Evolutionary conservation across 345 rosid genomes (phyloP).

Genomic region (Moricandia arvensis): DNA sequence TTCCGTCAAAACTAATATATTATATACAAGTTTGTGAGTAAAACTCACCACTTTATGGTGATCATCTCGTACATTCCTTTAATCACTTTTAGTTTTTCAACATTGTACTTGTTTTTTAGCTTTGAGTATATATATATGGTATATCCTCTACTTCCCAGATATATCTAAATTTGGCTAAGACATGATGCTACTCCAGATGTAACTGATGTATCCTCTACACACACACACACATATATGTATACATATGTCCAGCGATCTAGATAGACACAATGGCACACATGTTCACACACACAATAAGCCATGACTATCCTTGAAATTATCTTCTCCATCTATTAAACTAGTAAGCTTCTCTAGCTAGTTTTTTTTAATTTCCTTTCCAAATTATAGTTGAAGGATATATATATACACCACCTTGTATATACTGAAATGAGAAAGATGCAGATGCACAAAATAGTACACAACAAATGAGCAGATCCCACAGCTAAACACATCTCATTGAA

Average conservation of each 20-base stretch:
- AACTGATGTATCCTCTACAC: slow-evolving; percentile 14
- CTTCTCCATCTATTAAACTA: background rate
- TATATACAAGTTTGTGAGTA: background rate
- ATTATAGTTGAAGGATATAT: background rate
- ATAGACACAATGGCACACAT: background rate
- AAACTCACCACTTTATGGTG: background rate
- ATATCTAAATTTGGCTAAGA: slow-evolving; percentile 15
- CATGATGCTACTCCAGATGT: background rate
- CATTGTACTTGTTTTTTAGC: slow-evolving; percentile 1
- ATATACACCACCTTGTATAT: slow-evolving; percentile 3
- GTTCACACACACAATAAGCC: background rate
- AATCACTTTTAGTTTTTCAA: slow-evolving; percentile 13
- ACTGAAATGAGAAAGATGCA: slow-evolving; percentile 1
- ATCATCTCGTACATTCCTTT: background rate
- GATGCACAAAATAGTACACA: background rate
- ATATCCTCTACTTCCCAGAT: slow-evolving; percentile 10
- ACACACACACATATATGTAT: background rate
- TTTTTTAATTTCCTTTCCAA: background rate
- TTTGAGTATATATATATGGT: slow-evolving; percentile 3
- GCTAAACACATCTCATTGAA: background rate
- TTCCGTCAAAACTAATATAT: background rate
- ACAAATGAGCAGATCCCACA: background rate
- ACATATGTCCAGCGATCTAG: background rate
- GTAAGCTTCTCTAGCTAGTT: background rate
- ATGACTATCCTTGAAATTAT: slow-evolving; percentile 14